Evolutionary conservation across 2,329 filamentous ascomycete genomes (phyloP), one percentile per base, ranked within the genome.

Genomic region (Aplosporella prunicola): DNA sequence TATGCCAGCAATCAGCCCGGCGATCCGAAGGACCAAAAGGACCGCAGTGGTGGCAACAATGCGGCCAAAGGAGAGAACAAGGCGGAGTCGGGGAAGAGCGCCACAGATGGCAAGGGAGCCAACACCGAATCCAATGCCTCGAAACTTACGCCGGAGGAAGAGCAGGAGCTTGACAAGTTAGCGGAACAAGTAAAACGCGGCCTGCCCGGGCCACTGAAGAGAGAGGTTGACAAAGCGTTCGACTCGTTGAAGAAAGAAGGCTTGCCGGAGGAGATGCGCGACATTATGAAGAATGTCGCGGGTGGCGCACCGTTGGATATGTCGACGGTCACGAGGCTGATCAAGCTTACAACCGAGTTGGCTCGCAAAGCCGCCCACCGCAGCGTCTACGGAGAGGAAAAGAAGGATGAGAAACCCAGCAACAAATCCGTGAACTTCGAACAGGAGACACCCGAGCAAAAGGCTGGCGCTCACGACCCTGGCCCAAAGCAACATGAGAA

Each of bases 201-300:
- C 34, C 59, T 85, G 40, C 80, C 81, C 6, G 65, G 69, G 38
- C 67, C 69, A n/a, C 77, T 84, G 58, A 67, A 67, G 25, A 60
- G 74, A 34, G 63, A 70, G 15, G 58, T 87, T 41, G 68, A 76
- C 41, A 67, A 73, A 32, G 67, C 78, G 7, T 61, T 82, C n/a
- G 63, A 72, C 43, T 64, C 71, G 18, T 69, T 89, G 43, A 76
- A 78, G 61, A 68, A 69, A 43, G 69, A 78, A 27, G 86, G 86
- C 8, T 74, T 86, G 11, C 83, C 85, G 1, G 50, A 62, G 15
- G 83, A 86, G 52, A 20, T 41, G 22, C 71, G 73, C 38, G 71
- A 80, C 45, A 69, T 81, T 35, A 71, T 80, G 57, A 67, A 76
- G 34, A 68, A 69, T 45, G 62, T 65, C 51, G 62, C 55, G 56